Evolutionary conservation across 768 basidiomycete species (phyloP).

Genomic region (Agaricus blazei): DNA sequence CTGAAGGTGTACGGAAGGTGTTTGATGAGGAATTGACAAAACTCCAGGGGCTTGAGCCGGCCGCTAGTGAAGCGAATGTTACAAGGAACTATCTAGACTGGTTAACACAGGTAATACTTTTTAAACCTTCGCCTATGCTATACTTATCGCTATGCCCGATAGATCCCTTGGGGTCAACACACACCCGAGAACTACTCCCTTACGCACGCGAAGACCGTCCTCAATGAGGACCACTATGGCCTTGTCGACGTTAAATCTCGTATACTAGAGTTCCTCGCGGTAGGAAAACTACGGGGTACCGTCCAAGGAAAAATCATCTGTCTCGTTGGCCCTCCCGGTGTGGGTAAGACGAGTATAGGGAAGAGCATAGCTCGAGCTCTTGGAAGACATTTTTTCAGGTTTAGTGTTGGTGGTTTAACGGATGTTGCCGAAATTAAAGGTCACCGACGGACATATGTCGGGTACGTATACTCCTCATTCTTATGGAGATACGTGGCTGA

Average conservation of each 20-base stretch:
- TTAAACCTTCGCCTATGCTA: neutral
- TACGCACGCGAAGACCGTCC: constrained; percentile 68
- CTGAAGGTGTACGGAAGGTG: constrained; percentile 82
- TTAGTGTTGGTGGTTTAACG: constrained; percentile 93
- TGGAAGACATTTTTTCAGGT: constrained; percentile 90
- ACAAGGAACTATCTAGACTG: constrained; percentile 94
- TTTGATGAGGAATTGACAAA: constrained; percentile 96
- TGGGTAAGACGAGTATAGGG: constrained; percentile 95
- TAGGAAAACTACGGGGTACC: constrained; percentile 90
- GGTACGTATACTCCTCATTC: constrained; percentile 38
- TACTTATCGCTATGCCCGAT: constrained; percentile 6
- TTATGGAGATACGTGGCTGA: neutral
- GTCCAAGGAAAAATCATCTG: constrained; percentile 98
- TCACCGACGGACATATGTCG: constrained; percentile 94
- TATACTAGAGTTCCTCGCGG: constrained; percentile 93
- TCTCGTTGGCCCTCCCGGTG: constrained; percentile 94
- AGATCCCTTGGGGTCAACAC: constrained; percentile 95
- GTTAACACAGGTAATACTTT: constrained; percentile 64
- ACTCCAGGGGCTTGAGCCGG: constrained; percentile 83
- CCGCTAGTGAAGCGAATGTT: constrained; percentile 89
- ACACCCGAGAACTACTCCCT: constrained; percentile 92
- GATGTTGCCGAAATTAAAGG: constrained; percentile 99
- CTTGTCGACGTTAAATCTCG: constrained; percentile 89
- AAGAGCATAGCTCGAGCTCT: constrained; percentile 92
- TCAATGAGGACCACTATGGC: constrained; percentile 96